Evolutionary conservation across 768 basidiomycete genomes (phyloP).

Genomic region (Termitomyces sp.): DNA sequence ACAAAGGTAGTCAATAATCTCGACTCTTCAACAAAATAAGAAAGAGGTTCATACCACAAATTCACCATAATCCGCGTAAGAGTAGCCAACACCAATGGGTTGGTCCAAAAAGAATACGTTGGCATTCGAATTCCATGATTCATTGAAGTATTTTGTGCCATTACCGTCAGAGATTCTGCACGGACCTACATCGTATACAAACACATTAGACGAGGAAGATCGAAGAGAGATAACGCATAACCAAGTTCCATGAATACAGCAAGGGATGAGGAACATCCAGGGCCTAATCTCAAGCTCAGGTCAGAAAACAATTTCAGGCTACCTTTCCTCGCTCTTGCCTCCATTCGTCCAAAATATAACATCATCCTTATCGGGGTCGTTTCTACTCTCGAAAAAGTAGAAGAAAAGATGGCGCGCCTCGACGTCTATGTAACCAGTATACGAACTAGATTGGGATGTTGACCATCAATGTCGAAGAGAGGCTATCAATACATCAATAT

Average conservation of each 20-base stretch:
- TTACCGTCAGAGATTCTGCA: constrained; percentile 54
- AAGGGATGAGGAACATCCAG: constrained; percentile 37
- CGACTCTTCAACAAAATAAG: background rate
- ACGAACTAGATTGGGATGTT: constrained; percentile 29
- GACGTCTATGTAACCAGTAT: constrained; percentile 66
- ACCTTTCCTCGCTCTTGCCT: constrained; percentile 20
- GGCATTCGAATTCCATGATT: constrained; percentile 65
- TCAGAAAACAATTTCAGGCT: background rate
- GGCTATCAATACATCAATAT: background rate
- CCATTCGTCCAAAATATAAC: constrained; percentile 54
- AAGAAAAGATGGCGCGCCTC: constrained; percentile 62
- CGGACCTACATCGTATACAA: constrained; percentile 37
- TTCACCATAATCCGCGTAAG: constrained; percentile 61
- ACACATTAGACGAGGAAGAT: too few relatives aligned
- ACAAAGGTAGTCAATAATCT: background rate
- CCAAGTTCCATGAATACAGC: constrained; percentile 74
- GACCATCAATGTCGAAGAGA: background rate
- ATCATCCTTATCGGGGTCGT: constrained; percentile 52
- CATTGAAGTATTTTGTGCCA: constrained; percentile 46
- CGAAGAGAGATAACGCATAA: constrained; percentile 14
- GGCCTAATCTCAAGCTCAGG: constrained; percentile 21
- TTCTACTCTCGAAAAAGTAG: constrained; percentile 74
- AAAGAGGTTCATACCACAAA: constrained; percentile 34
- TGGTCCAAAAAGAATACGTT: constrained; percentile 62
- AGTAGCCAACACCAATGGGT: constrained; percentile 56